phyloP scores from a whole-genome alignment of 1,139 yeast genomes.

The Protomyces arabidopsidicola region DNA sequence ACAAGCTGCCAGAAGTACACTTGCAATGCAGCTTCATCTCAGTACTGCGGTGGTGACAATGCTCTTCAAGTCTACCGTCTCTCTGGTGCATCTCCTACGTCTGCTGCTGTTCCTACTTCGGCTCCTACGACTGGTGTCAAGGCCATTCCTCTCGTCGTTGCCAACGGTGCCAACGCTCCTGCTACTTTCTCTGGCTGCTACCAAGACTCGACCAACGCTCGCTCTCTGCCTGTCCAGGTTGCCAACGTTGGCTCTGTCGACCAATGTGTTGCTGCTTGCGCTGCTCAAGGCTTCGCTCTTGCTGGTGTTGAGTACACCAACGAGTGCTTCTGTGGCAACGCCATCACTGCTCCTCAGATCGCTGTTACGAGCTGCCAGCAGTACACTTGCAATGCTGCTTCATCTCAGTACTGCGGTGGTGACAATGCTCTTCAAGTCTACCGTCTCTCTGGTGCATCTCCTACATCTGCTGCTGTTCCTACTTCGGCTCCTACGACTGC shows the following conservation, averaged over 20 bases:
- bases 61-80: not conserved
- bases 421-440: conserved; percentile 11
- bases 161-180: not conserved
- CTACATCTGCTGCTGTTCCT: not conserved
- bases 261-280: conserved; percentile 12
- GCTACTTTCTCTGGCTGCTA: conserved; percentile 21
- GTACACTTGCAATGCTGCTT: conserved; percentile 21
- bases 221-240: conserved; percentile 1
- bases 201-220: conserved; percentile 18
- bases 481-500: not conserved
- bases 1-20: not conserved
- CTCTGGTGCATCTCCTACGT: not conserved
- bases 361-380: conserved; percentile 1
- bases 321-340: conserved; percentile 28
- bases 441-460: conserved; percentile 6
- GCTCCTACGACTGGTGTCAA: not conserved
- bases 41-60: not conserved
- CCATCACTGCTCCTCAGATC: conserved; percentile 21
- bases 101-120: not conserved
- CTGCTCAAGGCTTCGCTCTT: conserved; percentile 17
- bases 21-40: not conserved
- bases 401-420: conserved; percentile 18
- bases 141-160: not conserved
- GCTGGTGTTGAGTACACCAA: conserved; percentile 28
- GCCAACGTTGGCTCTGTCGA: conserved; percentile 11